Percentiles rank a stretch among this genome's conserved stretches.
Evolutionary conservation across 2,329 filamentous ascomycete genomes (phyloP).

Genomic region (Monilinia polystroma): DNA sequence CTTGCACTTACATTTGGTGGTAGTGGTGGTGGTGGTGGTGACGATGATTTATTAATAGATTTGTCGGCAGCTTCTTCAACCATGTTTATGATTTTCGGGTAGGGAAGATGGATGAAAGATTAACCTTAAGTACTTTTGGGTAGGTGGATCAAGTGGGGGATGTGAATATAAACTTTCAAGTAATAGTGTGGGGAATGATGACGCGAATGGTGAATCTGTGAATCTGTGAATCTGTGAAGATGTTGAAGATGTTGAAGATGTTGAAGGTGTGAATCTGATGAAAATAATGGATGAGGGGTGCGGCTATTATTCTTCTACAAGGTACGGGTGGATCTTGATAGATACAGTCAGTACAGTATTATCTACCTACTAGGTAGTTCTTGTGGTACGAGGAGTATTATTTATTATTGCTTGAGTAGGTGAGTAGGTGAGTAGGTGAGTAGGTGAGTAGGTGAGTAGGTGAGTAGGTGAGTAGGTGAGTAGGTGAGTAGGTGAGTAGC

Average conservation of each 20-base stretch:
- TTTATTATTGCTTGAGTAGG: no score
- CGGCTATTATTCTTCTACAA: background rate
- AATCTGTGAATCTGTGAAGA: background rate
- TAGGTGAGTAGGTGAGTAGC: no score
- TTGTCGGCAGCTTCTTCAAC: constrained; percentile 9
- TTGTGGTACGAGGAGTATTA: no score
- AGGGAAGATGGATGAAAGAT: no score
- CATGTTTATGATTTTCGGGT: constrained; percentile 17
- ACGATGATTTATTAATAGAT: background rate
- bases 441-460: no score
- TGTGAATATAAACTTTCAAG: background rate
- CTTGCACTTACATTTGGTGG: constrained; percentile 15
- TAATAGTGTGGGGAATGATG: constrained; percentile 4
- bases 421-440: no score
- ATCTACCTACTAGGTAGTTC: background rate
- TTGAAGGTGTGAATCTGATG: background rate
- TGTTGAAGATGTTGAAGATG: constrained; percentile 1
- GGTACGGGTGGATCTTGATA: background rate
- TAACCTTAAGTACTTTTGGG: background rate
- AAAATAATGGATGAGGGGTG: no score
- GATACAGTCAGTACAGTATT: background rate
- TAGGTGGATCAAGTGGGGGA: constrained; percentile 11
- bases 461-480: no score
- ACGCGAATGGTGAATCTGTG: background rate
- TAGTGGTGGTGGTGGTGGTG: background rate